Percentiles rank a stretch among this genome's conserved stretches.
Conservation (phyloP, 176 grass and related monocot species). For the maize (Zea mays) region DNA sequence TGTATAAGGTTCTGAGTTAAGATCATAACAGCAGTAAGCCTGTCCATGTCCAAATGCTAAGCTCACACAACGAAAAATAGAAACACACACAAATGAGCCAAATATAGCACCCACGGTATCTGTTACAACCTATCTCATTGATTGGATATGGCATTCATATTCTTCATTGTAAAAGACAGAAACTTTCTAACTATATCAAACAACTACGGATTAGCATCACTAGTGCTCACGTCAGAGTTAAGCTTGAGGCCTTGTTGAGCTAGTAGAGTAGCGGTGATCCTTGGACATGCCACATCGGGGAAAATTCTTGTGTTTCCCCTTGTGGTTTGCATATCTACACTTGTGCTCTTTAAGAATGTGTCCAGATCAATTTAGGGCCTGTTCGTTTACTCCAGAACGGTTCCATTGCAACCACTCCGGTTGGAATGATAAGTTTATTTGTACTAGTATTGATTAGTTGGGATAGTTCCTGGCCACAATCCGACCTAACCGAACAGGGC, state of each 20-base stretch:
- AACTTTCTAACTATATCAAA: constrained; percentile 25
- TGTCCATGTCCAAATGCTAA: not conserved
- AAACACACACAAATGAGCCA: not conserved
- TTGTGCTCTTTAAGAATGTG: not conserved
- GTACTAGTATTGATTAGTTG: too few relatives aligned
- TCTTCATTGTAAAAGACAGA: not conserved
- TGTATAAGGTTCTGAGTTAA: constrained; percentile 6
- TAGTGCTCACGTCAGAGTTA: not conserved
- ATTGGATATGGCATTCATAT: not conserved
- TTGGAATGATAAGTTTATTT: too few relatives aligned
- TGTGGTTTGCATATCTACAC: too few relatives aligned
- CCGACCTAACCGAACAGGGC: too few relatives aligned
- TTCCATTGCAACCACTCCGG: too few relatives aligned
- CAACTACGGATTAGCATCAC: constrained; percentile 10
- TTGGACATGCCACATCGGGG: not conserved
- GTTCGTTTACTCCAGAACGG: too few relatives aligned
- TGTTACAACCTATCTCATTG: not conserved
- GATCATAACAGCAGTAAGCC: not conserved
- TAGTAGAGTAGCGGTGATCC: not conserved
- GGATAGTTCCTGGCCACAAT: too few relatives aligned
- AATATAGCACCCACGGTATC: not conserved
- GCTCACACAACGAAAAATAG: not conserved
- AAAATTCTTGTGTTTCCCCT: not conserved
- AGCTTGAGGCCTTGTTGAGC: not conserved
- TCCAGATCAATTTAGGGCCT: not conserved